Evolutionary conservation across 78 protist species (phyloP), one percentile per base, ranked within the genome.

Genomic region (Diacronema lutheri): DNA sequence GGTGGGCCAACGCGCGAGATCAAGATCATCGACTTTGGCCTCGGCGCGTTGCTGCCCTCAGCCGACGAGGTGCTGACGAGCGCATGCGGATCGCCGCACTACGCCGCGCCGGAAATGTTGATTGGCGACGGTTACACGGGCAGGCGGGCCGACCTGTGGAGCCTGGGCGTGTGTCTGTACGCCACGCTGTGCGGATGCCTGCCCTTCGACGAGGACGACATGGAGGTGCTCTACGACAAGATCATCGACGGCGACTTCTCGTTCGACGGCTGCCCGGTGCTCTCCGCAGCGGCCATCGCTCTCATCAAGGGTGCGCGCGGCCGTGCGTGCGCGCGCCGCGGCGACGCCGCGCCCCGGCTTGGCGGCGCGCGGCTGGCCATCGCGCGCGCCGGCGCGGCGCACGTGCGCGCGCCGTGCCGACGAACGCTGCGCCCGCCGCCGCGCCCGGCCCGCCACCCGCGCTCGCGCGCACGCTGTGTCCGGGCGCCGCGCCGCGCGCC

Each of bases 11-110:
- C 35, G 79, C 35, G 69, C 11, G 83, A 37, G 84, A 84, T 92
- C 56, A 94, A 95, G 78, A 90, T 98, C 50, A 97, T 97, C 20
- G 99, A 98, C 86, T 97, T 97, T 89, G 99, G 99, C 21, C 91
- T 98, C 40, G 88, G 94, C 23, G 95, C 93, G 82, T 86, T 95
- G 79, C 94, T 96, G 95, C 76, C 10, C 46, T 37, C 78, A 29
- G 97, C 96, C 73, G 99, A 98, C 25, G 97, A 93, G 40, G 94
- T 97, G 35, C 86, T 97, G 20, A 66, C 68, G 57, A 95, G 97
- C n/a, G 71, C 90, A 37, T 97, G 99, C 80, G 99, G 99, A 5
- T 93, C 96, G 35, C 99, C 99, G 29, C 96, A 97, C 92, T 97
- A 97, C 71, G 99, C 98, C 0, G 97, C 99, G 35, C 99, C 99